Percentiles rank a stretch among this genome's conserved stretches.
phyloP scores from a whole-genome alignment of 192 early-diverging fungal genomes.

The Geranomyces michiganensis region DNA sequence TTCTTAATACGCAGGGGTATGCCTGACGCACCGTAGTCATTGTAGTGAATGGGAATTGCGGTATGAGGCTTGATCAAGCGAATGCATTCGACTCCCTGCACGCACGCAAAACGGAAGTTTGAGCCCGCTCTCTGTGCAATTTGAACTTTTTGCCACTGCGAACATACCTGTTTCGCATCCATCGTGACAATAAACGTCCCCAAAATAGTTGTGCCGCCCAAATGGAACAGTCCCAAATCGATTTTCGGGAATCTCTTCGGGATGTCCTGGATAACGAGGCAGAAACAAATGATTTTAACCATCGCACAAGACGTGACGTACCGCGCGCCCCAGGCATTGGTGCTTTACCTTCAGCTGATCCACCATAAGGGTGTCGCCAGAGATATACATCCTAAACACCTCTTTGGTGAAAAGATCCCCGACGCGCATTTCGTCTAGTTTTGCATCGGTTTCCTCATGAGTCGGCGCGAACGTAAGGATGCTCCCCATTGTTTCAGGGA shows the following conservation, averaged over 20 bases:
- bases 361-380: conserved; percentile 16
- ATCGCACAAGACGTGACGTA: no score
- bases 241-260: conserved; percentile 13
- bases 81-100: conserved; percentile 17
- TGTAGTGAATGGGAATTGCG: conserved; percentile 13
- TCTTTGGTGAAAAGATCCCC: not conserved
- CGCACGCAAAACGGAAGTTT: not conserved
- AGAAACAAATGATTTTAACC: no score
- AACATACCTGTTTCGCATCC: conserved; percentile 9
- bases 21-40: conserved; percentile 4
- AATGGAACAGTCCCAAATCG: conserved; percentile 13
- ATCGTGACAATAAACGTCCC: conserved; percentile 7
- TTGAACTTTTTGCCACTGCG: not conserved
- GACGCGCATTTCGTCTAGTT: not conserved
- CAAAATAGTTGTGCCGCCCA: conserved; percentile 16
- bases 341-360: conserved; percentile 10
- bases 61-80: conserved; percentile 8
- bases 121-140: not conserved
- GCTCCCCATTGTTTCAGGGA: conserved; percentile 25
- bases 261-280: conserved; percentile 2
- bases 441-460: conserved; percentile 15
- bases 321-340: not conserved
- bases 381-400: conserved; percentile 23
- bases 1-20: no score
- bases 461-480: conserved; percentile 2